Percentiles rank a stretch among this genome's conserved stretches.
Evolutionary conservation across 306 rosid species (phyloP).

Genomic region (Urtica urens): DNA sequence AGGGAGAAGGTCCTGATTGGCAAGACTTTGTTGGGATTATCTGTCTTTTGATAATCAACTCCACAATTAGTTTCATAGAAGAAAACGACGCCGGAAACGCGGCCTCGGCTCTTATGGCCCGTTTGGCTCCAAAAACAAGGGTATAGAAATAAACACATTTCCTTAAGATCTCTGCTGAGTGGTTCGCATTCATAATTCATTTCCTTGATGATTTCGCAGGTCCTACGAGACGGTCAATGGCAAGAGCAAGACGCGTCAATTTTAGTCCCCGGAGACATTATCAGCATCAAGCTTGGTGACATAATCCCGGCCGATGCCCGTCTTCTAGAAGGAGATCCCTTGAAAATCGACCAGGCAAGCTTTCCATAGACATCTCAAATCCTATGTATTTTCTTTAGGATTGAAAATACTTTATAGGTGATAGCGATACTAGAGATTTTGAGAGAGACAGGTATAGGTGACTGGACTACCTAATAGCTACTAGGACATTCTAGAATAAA

Average conservation of each 20-base stretch:
- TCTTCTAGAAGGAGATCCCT: constrained; percentile 73
- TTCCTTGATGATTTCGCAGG: constrained; percentile 50
- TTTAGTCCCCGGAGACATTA: constrained; percentile 78
- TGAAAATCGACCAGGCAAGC: constrained; percentile 80
- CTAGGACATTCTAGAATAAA: constrained; percentile 4
- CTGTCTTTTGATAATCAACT: constrained; percentile 59
- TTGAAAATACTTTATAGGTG: too few species aligned
- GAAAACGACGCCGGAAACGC: constrained; percentile 88
- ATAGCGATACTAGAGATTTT: too few species aligned
- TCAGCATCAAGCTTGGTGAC: constrained; percentile 81
- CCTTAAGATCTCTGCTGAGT: constrained; percentile 2
- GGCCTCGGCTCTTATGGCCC: constrained; percentile 77
- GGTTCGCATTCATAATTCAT: too few species aligned
- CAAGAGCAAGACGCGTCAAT: constrained; percentile 71
- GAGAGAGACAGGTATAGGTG: neutral
- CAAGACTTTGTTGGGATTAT: constrained; percentile 79
- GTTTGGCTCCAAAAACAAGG: constrained; percentile 70
- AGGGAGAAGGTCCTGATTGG: constrained; percentile 92
- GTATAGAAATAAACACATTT: constrained; percentile 26
- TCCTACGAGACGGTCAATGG: constrained; percentile 79
- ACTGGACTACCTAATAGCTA: neutral
- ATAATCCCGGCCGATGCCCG: constrained; percentile 92
- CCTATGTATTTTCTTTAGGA: too few species aligned
- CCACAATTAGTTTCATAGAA: constrained; percentile 85
- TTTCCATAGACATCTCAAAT: too few species aligned